Base-by-base conservation (phyloP, 2,329 filamentous ascomycete genomes). In the Xylaria polymorpha region DNA sequence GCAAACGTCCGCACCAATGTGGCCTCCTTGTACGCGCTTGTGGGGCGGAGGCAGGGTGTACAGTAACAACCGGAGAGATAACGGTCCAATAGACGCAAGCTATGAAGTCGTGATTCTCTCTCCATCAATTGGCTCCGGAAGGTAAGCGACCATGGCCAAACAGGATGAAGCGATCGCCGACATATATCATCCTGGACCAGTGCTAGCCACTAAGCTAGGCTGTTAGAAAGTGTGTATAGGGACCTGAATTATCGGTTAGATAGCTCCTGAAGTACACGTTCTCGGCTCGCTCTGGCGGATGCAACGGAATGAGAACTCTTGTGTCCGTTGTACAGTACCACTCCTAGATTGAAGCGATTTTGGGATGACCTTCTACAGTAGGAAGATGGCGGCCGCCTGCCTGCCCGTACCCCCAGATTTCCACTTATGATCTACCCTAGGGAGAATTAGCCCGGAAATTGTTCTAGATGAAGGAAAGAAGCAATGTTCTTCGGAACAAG, bases 361-460 rank as follows among this genome's bases (percentile, higher is more conserved):
- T 37, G 25, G 41, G 41, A 44, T 41, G 56, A 14, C 18, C 25
- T 57, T 48, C 50, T 46, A n/a, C n/a, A n/a, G n/a, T n/a, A 46
- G 37, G 7, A 56, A 25, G 41, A 51, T 50, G 62, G 41, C 32
- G 46, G 62, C 46, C 46, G 44, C 25, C 20, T 32, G 44, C 25
- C 20, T 32, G 15, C 58, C 58, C 46, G 59, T 67, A 68, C 66
- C 69, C 69, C 69, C 69, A 66, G 66, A 66, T 68, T 71, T 57
- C 66, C 62, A 60, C 66, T 63, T 71, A 68, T 66, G 66, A 71
- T 69, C 69, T 68, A 37, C 69, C 57, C 59, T 35, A 60, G 60
- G 65, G 66, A 61, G 58, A 66, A 68, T 71, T 69, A 71, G 62
- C 69, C 69, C 66, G 69, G 62, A 71, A 66, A 69, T 69, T 71